Conservation (phyloP, 2,329 filamentous ascomycete genomes). For the Colletotrichum truncatum region DNA sequence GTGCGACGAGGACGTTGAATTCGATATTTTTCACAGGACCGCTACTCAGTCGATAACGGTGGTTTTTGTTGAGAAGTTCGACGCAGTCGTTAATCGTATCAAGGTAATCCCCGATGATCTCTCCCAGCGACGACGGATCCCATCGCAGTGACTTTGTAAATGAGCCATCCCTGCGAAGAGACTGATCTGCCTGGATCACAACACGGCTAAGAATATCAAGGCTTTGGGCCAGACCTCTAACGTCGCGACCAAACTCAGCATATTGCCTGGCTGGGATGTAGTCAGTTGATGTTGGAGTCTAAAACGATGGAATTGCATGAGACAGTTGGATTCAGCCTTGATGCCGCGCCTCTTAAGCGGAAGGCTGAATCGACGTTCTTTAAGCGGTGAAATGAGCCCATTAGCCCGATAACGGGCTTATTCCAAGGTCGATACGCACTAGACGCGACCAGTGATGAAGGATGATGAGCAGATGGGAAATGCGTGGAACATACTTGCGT, state of each 20-base stretch:
- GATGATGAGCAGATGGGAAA: neutral
- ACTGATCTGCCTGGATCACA: conserved; percentile 37
- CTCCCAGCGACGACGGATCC: conserved; percentile 31
- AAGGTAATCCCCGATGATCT: conserved; percentile 43
- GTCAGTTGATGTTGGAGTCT: neutral
- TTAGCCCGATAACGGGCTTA: neutral
- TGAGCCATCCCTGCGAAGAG: conserved; percentile 36
- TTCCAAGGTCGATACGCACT: neutral
- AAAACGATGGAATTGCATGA: neutral
- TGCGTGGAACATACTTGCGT: conserved; percentile 37
- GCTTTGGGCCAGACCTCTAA: conserved; percentile 40
- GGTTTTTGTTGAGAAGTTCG: conserved; percentile 39
- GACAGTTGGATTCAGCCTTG: neutral
- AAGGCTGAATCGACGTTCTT: neutral
- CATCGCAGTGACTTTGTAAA: conserved; percentile 32
- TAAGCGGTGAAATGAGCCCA: neutral
- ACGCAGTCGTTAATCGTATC: conserved; percentile 42
- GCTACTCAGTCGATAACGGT: conserved; percentile 36
- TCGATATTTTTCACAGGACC: conserved; percentile 43
- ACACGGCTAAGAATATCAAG: conserved; percentile 42
- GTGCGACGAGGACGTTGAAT: conserved; percentile 47
- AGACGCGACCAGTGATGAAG: neutral
- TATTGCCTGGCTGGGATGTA: conserved; percentile 40
- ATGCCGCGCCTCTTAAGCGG: neutral
- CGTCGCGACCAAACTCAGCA: conserved; percentile 42